Conservation (phyloP, 768 basidiomycete species). For the Botryobasidium botryosum region DNA sequence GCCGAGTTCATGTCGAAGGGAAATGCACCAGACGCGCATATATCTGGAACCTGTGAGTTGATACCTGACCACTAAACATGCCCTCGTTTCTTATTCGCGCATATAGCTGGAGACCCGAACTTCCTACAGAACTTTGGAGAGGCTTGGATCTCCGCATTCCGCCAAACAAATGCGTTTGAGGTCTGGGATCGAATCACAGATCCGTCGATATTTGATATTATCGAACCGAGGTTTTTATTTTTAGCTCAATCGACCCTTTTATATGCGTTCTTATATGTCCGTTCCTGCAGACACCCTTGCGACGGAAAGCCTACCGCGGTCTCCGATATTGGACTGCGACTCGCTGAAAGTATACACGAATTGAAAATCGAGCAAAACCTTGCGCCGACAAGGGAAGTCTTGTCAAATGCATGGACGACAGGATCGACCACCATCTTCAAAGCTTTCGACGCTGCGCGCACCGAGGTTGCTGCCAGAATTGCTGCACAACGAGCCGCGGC, state of each 20-base stretch:
- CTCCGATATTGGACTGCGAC: conserved; percentile 77
- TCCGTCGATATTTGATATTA: conserved; percentile 82
- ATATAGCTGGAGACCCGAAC: conserved; percentile 29
- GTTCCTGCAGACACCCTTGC: conserved; percentile 62
- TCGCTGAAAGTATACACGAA: conserved; percentile 89
- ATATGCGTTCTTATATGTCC: background rate
- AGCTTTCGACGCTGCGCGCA: conserved; percentile 72
- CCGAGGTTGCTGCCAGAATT: conserved; percentile 23
- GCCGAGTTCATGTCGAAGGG: conserved; percentile 57
- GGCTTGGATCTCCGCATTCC: conserved; percentile 78
- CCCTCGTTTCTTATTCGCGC: conserved; percentile 15
- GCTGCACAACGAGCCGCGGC: conserved; percentile 7
- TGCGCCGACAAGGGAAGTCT: conserved; percentile 82
- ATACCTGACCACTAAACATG: background rate
- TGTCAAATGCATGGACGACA: conserved; percentile 52
- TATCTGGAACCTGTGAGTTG: background rate
- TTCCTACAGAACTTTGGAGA: conserved; percentile 70
- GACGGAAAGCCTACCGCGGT: conserved; percentile 80
- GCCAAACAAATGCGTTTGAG: conserved; percentile 68
- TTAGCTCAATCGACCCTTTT: conserved; percentile 1
- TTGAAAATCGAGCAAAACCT: conserved; percentile 84
- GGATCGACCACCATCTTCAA: conserved; percentile 74
- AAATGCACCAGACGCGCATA: conserved; percentile 17
- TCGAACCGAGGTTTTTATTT: conserved; percentile 63
- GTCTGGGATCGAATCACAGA: conserved; percentile 88